These are phyloP conservation scores for Fistulinella cinereoalba DNA, from an alignment of 1,284 basidiomycete genomes.

Conservation along the genomic window DNA sequence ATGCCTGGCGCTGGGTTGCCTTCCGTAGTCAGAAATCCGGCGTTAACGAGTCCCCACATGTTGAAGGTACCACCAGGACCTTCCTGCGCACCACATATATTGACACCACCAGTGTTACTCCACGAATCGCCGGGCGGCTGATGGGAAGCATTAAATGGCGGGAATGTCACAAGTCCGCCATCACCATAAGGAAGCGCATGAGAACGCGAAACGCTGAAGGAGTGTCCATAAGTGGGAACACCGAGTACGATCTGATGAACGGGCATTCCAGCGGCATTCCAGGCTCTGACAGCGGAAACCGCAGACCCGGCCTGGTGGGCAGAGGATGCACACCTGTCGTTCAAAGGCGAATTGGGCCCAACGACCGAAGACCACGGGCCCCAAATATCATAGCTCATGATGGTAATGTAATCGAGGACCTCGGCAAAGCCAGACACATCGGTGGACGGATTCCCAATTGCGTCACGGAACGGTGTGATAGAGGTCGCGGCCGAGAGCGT, in stretches of 20 bases:
- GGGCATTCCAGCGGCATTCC: slow-evolving; percentile 62
- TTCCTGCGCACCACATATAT: slow-evolving; percentile 37
- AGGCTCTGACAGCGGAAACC: slow-evolving; percentile 52
- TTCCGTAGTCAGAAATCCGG: slow-evolving; percentile 40
- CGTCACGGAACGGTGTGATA: slow-evolving; percentile 52
- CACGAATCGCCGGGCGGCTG: slow-evolving; percentile 42
- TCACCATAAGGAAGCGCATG: slow-evolving; percentile 24
- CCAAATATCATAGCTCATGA: slow-evolving; percentile 70
- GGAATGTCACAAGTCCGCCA: slow-evolving; percentile 32
- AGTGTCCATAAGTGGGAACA: slow-evolving; percentile 54
- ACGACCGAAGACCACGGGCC: slow-evolving; percentile 31
- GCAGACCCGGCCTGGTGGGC: slow-evolving; percentile 59
- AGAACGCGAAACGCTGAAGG: slow-evolving; percentile 34
- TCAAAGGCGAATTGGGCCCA: slow-evolving; percentile 47
- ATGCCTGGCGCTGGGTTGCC: slow-evolving; percentile 39
- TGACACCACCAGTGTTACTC: slow-evolving; percentile 33
- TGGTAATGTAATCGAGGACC: slow-evolving; percentile 57
- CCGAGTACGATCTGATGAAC: slow-evolving; percentile 61
- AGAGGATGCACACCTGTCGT: slow-evolving; percentile 52
- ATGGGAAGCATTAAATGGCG: slow-evolving; percentile 35
- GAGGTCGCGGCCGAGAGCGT: slow-evolving; percentile 44
- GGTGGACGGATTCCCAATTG: slow-evolving; percentile 46
- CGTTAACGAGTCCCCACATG: slow-evolving; percentile 40
- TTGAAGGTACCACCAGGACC: slow-evolving; percentile 37
- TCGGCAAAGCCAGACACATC: slow-evolving; percentile 45